phyloP scores from a whole-genome alignment of 1,139 yeast species.

The Geotrichum restrictum region DNA sequence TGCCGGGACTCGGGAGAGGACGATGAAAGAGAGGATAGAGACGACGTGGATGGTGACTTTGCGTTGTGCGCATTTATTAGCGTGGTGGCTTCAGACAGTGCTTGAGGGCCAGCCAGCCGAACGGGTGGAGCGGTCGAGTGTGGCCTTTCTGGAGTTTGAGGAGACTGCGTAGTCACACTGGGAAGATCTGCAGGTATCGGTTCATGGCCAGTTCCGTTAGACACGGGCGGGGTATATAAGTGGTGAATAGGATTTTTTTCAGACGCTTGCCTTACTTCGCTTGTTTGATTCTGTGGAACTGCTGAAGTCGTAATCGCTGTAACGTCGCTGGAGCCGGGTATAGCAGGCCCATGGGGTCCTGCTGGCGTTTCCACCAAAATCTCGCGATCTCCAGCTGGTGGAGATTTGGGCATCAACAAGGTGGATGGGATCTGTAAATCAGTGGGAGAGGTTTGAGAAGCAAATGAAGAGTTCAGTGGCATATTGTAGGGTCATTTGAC shows the following conservation, averaged over 20 bases:
- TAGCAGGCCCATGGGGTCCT: background rate
- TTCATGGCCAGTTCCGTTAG: slow-evolving; percentile 1
- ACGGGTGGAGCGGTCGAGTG: too few species aligned
- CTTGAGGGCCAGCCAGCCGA: too few species aligned
- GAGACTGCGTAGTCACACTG: background rate
- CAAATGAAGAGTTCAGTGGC: background rate
- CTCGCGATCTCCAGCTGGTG: background rate
- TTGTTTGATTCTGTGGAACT: too few species aligned
- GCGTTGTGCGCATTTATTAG: background rate
- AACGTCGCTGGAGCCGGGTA: too few species aligned
- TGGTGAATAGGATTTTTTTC: too few species aligned
- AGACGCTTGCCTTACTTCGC: too few species aligned
- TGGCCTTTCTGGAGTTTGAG: background rate
- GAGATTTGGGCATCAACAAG: background rate
- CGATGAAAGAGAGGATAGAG: slow-evolving; percentile 18
- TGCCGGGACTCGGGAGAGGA: slow-evolving; percentile 16
- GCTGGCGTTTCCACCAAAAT: background rate
- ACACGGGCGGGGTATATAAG: background rate
- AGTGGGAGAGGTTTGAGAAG: slow-evolving; percentile 1
- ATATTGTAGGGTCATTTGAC: slow-evolving; percentile 1
- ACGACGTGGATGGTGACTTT: slow-evolving; percentile 17
- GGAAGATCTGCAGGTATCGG: background rate
- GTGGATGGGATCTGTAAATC: background rate
- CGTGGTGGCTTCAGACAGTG: background rate
- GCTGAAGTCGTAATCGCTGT: background rate